Conservation (phyloP, 805 yeast species). For the Isabelozyma gotoi region DNA sequence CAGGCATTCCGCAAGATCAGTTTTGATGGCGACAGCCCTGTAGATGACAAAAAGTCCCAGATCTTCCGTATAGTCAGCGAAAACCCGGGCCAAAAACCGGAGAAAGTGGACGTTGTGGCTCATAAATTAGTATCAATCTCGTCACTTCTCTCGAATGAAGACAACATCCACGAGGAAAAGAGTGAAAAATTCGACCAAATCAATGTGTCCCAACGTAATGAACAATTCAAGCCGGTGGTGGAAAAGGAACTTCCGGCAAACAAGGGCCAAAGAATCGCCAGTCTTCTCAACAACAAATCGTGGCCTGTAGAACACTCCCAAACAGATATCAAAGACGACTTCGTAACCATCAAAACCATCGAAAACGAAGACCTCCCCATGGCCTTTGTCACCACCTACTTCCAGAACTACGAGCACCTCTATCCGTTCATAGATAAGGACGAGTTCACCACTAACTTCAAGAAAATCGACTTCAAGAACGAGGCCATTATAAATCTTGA, state of each 20-base stretch:
- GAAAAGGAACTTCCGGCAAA: background rate
- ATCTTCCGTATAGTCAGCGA: slow-evolving; percentile 1
- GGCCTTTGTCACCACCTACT: slow-evolving; percentile 32
- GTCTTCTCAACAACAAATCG: background rate
- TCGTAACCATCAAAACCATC: slow-evolving; percentile 34
- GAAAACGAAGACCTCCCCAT: slow-evolving; percentile 25
- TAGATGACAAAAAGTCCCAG: slow-evolving; percentile 14
- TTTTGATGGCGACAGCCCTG: background rate
- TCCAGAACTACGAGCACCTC: slow-evolving; percentile 34
- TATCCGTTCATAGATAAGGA: slow-evolving; percentile 34
- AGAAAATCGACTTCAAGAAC: slow-evolving; percentile 25
- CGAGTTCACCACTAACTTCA: slow-evolving; percentile 18
- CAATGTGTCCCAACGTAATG: background rate
- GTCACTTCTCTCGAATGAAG: slow-evolving; percentile 17
- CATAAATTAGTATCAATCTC: slow-evolving; percentile 22
- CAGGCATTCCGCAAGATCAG: background rate
- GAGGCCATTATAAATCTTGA: slow-evolving; percentile 40
- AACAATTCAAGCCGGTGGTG: background rate
- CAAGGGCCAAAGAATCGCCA: background rate
- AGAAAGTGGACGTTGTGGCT: slow-evolving; percentile 5
- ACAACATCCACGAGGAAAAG: background rate
- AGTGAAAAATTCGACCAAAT: background rate
- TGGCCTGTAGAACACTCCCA: background rate
- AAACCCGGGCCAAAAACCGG: slow-evolving; percentile 4
- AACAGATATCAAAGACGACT: slow-evolving; percentile 26